Conservation (phyloP, 2,329 filamentous ascomycete species). For the Penicillium janthinellum region DNA sequence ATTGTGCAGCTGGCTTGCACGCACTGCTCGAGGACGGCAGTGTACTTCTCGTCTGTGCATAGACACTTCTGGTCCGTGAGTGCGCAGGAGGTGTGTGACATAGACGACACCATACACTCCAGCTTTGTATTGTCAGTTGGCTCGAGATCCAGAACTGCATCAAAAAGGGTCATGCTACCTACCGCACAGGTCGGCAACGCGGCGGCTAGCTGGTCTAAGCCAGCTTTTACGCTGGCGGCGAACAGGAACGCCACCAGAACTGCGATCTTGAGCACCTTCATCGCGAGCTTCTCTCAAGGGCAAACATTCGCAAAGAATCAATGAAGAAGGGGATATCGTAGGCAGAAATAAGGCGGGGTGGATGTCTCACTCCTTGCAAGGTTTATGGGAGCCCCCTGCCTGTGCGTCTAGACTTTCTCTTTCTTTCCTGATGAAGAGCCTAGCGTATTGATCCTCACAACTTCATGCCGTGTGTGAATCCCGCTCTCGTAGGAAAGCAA, state of each 20-base stretch:
- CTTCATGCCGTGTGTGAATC: neutral
- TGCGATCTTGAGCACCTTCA: constrained; percentile 9
- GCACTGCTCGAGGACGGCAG: constrained; percentile 36
- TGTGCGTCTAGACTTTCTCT: neutral
- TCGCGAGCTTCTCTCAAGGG: constrained; percentile 3
- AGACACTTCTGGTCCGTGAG: constrained; percentile 44
- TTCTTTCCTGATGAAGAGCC: neutral
- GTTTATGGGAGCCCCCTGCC: neutral
- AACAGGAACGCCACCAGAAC: constrained; percentile 11
- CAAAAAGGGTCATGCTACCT: neutral
- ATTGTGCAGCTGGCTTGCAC: constrained; percentile 40
- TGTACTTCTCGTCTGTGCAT: constrained; percentile 40
- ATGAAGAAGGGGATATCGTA: neutral
- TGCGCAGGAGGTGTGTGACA: constrained; percentile 41
- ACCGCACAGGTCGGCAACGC: constrained; percentile 28
- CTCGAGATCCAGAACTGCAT: neutral
- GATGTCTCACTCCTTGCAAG: neutral
- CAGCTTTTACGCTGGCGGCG: constrained; percentile 11
- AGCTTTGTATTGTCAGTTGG: constrained; percentile 20
- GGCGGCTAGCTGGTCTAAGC: constrained; percentile 17
- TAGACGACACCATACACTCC: constrained; percentile 25
- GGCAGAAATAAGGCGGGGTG: neutral
- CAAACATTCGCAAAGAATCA: constrained; percentile 7
- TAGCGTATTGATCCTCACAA: neutral
- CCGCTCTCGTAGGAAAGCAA: neutral